Conservation (phyloP, 176 grass and related monocot species). For the Oryza brachyantha region DNA sequence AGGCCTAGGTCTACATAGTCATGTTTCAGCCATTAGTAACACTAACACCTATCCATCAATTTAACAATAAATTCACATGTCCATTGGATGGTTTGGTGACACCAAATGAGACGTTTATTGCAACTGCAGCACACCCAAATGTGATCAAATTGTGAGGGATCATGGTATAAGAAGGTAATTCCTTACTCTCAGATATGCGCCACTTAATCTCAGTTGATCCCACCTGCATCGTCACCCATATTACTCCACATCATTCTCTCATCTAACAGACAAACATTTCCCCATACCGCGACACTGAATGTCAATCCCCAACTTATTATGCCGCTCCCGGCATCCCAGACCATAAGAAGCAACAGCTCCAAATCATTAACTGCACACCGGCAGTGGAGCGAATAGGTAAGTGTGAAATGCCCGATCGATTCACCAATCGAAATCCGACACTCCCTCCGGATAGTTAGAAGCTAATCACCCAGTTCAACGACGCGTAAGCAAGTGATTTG, state of each 20-base stretch:
- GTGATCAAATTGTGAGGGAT: constrained; percentile 2
- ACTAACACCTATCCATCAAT: neutral
- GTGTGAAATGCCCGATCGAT: neutral
- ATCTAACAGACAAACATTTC: neutral
- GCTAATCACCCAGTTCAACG: neutral
- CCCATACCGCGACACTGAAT: neutral
- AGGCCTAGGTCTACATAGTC: neutral
- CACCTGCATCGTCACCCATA: neutral
- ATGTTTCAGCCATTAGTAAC: neutral
- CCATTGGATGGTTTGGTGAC: neutral
- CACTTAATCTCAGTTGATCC: neutral
- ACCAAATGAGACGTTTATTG: neutral
- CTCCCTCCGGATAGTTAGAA: neutral
- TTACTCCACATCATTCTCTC: neutral
- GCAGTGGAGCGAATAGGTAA: neutral
- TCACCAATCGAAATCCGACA: neutral
- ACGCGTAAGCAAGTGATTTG: neutral
- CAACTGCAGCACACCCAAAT: neutral
- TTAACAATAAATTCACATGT: neutral
- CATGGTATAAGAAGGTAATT: constrained; percentile 1
- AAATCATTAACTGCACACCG: neutral
- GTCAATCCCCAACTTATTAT: neutral
- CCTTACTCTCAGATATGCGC: neutral
- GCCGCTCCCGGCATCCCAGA: neutral
- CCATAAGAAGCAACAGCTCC: neutral